phyloP scores from a whole-genome alignment of 805 yeast genomes.

The Saccharomycopsis oosterbeekiorum region DNA sequence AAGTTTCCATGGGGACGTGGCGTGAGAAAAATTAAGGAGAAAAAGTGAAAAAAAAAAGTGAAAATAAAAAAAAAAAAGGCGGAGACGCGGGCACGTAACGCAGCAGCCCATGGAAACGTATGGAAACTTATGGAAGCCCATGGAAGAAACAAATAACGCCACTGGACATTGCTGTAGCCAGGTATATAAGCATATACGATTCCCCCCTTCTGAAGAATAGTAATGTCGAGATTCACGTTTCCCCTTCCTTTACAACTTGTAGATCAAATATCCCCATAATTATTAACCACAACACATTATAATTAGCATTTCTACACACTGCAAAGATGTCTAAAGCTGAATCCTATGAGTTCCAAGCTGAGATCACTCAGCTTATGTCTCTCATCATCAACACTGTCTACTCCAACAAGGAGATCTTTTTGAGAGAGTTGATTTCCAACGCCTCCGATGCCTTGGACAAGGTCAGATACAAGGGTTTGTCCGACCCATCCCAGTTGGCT shows the following conservation, averaged over 20 bases:
- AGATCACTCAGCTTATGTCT: constrained; percentile 99
- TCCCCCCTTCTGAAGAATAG: background rate
- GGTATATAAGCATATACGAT: background rate
- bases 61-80: background rate
- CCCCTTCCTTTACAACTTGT: no score
- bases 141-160: background rate
- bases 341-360: constrained; percentile 98
- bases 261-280: no score
- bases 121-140: background rate
- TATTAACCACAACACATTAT: background rate
- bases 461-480: constrained; percentile 91
- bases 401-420: constrained; percentile 97
- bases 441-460: constrained; percentile 99
- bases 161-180: background rate
- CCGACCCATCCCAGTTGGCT: constrained; percentile 87
- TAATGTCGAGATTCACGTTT: no score
- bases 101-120: background rate
- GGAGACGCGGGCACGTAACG: background rate
- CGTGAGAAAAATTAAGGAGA: background rate
- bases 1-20: background rate
- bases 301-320: background rate
- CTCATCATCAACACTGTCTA: constrained; percentile 99
- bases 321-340: constrained; percentile 36
- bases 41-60: background rate
- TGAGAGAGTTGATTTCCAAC: constrained; percentile 97